Base-by-base conservation (phyloP, 805 yeast genomes). In the Blastobotrys peoriensis region DNA sequence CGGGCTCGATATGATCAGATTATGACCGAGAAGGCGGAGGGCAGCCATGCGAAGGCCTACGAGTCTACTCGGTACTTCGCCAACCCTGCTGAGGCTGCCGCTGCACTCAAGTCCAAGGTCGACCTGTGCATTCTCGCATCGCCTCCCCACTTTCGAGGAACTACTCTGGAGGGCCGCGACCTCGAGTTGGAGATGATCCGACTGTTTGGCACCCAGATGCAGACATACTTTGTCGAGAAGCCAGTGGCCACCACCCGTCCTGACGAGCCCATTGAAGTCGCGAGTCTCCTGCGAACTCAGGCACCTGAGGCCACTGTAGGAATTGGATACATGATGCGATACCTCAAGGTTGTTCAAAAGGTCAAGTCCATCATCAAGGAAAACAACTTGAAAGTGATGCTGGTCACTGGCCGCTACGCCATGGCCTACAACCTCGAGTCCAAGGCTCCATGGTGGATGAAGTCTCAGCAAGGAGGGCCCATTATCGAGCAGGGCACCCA, bases 401-500 rank as follows among this genome's bases (percentile, higher is more conserved):
- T 44, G 18, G 42, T 51, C 28, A 22, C 50, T 3, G 50, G 48
- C 28, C 40, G 53, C 27, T 50, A 52, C 35, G 52, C 44, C 13
- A 47, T 40, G 30, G 52, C 55, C 10, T 52, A 50, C 20, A 33
- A 40, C 8, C 41, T 35, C 15, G 43, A 35, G 23, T 36, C 41
- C 34, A 50, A 52, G 41, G 41, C 35, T 4, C 46, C 44, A 28
- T 50, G 54, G 54, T 52, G 54, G 54, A 40, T 45, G 16, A 52
- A 50, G 30, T 45, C 50, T 5, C 40, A 45, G 39, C 51, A 52
- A 30, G 54, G 54, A 19, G 55, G 55, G 3, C 55, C 54, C 5
- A 42, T 50, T 25, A 44, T 50, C n/a, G 55, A 52, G 35, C 55
- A 52, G 36, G 53, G 37, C n/a, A 52, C 55, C 17, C 55, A 52